Evolutionary conservation across 495 filamentous ascomycete genomes (phyloP).

Genomic region (Rhizodiscina lignyota): DNA sequence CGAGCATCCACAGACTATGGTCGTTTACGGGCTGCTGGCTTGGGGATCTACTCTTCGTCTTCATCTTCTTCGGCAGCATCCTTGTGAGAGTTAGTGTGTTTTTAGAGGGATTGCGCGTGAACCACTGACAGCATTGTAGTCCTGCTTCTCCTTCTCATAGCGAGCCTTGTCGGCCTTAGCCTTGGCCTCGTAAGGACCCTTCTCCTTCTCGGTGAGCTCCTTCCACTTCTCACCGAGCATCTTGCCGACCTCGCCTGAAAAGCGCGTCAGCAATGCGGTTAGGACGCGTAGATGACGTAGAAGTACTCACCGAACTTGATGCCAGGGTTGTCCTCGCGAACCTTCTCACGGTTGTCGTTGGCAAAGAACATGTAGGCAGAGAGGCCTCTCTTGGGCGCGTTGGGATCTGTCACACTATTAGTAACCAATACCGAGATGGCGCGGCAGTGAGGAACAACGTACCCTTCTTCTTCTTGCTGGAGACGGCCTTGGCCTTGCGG

Average conservation of each 20-base stretch:
- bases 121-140: slow-evolving; percentile 34
- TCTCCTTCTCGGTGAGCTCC: slow-evolving; percentile 75
- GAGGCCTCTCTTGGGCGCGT: slow-evolving; percentile 96
- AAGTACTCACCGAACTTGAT: slow-evolving; percentile 89
- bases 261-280: not conserved
- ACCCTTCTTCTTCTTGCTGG: slow-evolving; percentile 75
- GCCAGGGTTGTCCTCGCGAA: slow-evolving; percentile 94
- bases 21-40: no score
- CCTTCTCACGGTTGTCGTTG: slow-evolving; percentile 96
- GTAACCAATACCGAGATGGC: slow-evolving; percentile 1
- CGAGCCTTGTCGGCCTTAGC: slow-evolving; percentile 94
- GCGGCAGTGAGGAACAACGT: slow-evolving; percentile 19
- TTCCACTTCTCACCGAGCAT: slow-evolving; percentile 97
- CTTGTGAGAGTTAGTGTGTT: no score
- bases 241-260: slow-evolving; percentile 85
- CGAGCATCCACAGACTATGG: no score
- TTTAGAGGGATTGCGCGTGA: no score
- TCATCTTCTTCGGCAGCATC: slow-evolving; percentile 12
- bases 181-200: slow-evolving; percentile 87
- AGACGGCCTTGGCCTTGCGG: slow-evolving; percentile 35
- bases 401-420: slow-evolving; percentile 53
- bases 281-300: not conserved
- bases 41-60: slow-evolving; percentile 9
- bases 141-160: slow-evolving; percentile 92
- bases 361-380: slow-evolving; percentile 99